Base-by-base conservation (phyloP, 805 yeast species). In the Starmerella kuoi region DNA sequence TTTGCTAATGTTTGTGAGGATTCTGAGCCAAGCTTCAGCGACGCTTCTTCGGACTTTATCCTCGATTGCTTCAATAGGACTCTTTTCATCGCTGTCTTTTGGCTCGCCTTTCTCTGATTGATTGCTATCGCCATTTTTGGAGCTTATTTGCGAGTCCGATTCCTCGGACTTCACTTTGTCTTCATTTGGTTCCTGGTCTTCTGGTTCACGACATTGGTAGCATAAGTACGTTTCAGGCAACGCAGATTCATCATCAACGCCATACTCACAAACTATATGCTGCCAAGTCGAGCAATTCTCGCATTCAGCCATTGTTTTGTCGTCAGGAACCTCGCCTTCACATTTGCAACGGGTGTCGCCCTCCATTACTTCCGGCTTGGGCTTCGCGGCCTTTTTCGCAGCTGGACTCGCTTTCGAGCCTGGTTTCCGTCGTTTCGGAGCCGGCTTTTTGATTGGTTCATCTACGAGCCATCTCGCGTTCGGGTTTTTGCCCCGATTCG, bases 251-350 rank as follows among this genome's bases (percentile, higher is more conserved):
- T 58, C 61, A 17, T 62, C 58, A 7, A 62, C 56, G 35, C 68
- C 74, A 34, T 76, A 68, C 67, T 76, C 68, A 55, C 87, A 79
- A 42, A 54, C 61, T 14, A 75, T 69, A 55, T 79, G 87, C 58
- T 79, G 87, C 85, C 85, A 79, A 4, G 76, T 68, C 38, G 64
- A 55, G 56, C 87, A 79, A 27, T 59, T 55, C 37, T 75, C 83
- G 59, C 87, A 79, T 55, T 74, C 74, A 18, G 74, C 70, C 79
- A 77, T 75, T 18, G 76, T 72, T 21, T 62, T 65, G 21, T 64
- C 64, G 35, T 55, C 62, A 24, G 37, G 73, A 18, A 76, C 73
- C 21, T 61, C 65, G 24, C 65, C 65, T 31, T 54, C 60, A 38
- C 55, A 51, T 12, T 30, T 20, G 28, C 55, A 51, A 15, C 31